phyloP scores from a whole-genome alignment of 176 grass and related monocot genomes.

The Hordeum vulgare region MorexV3_pseudomolecules_assembly NC_058518.1:402856245-402856744 shows the following conservation, averaged over 20 bases:
- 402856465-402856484: slow-evolving; percentile 23
- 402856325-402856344: slow-evolving; percentile 2
- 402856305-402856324: slow-evolving; percentile 14
- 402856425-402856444: slow-evolving; percentile 39
- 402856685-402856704: neutral
- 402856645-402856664: slow-evolving; percentile 24
- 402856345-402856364: slow-evolving; percentile 28
- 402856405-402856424: slow-evolving; percentile 45
- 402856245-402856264: neutral
- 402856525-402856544: neutral
- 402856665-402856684: neutral
- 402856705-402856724: neutral
- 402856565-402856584: neutral
- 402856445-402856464: slow-evolving; percentile 36
- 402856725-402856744: slow-evolving; percentile 8
- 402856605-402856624: slow-evolving; percentile 25
- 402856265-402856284: neutral
- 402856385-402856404: slow-evolving; percentile 43
- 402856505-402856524: slow-evolving; percentile 9
- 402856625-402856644: slow-evolving; percentile 22
- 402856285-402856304: slow-evolving; percentile 24
- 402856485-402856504: slow-evolving; percentile 20
- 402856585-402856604: slow-evolving; percentile 56
- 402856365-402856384: slow-evolving; percentile 37
- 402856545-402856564: neutral